Base-by-base conservation (phyloP, 2,329 filamentous ascomycete genomes). In the Alternaria brassicicola region DNA sequence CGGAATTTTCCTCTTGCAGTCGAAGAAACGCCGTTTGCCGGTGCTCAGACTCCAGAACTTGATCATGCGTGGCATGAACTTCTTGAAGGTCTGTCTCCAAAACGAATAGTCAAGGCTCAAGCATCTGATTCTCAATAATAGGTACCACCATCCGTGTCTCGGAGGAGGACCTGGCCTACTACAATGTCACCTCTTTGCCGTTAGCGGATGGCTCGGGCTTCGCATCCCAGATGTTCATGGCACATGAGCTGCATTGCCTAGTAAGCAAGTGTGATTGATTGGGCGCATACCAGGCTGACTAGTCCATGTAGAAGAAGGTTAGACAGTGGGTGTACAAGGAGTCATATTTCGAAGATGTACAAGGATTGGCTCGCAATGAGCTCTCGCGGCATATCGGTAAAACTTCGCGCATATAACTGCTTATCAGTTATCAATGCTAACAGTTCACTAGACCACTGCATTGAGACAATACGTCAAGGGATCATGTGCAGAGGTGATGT, bases 191-290 rank as follows among this genome's bases (percentile, higher is more conserved):
- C 4, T 50, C 46, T 33, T n/a, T 50, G 10, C 46, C 46, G 3
- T 8, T 50, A 33, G 46, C 46, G 4, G 30, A 50, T 25, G 46
- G 46, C 28, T 50, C 46, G 6, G 46, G 46, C 12, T 50, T 19
- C 31, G 30, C 33, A 12, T 33, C 46, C 2, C 8, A 50, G 33
- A 33, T 50, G 4, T 50, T 38, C 46, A 38, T 50, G 33, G 15
- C 28, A 3, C 46, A 50, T 36, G 47, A 50, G 17, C n/a, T 50
- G n/a, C 47, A 50, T 33, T 50, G 47, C 31, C 19, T 50, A 5
- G 46, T 50, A 17, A 10, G 12, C 17, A 48, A 28, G 15, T 48
- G 30, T 6, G 5, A 21, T 13, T 35, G 1, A 21, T 30, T 15
- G 15, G 15, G 15, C 17, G 6, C 7, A 7, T 21, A 48, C 1